phyloP scores from a whole-genome alignment of 305 asterid species.

The Ajuga reptans region DNA sequence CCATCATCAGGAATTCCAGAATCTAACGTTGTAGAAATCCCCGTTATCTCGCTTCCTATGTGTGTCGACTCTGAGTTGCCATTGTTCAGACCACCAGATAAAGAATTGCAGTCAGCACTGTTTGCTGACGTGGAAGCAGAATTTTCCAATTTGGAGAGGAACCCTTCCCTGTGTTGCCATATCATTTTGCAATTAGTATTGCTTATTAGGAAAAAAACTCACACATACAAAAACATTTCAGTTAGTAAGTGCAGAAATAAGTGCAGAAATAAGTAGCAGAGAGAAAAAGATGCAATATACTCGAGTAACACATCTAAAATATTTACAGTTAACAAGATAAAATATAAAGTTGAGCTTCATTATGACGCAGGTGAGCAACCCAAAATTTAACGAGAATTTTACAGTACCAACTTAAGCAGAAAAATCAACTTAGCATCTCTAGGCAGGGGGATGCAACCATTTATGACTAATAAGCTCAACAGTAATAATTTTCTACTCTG shows the following conservation, averaged over 20 bases:
- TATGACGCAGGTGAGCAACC: not conserved
- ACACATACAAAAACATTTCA: no score
- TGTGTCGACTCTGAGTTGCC: slow-evolving; percentile 19
- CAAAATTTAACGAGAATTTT: not conserved
- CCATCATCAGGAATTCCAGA: slow-evolving; percentile 22
- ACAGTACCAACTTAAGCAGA: not conserved
- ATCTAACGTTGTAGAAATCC: slow-evolving; percentile 10
- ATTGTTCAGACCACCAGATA: slow-evolving; percentile 20
- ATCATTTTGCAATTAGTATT: not conserved
- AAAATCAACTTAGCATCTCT: not conserved
- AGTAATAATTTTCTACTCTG: not conserved
- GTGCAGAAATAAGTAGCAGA: not conserved
- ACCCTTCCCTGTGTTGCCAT: slow-evolving; percentile 57
- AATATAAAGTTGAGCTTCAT: not conserved
- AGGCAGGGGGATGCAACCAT: not conserved
- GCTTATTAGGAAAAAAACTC: not conserved
- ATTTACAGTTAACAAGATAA: not conserved
- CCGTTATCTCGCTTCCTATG: slow-evolving; percentile 25
- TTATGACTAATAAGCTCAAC: not conserved
- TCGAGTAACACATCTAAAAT: not conserved
- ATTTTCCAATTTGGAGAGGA: slow-evolving; percentile 56
- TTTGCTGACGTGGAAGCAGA: slow-evolving; percentile 30
- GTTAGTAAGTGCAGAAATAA: no score
- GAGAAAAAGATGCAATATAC: not conserved
- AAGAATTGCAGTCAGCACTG: slow-evolving; percentile 29